Evolutionary conservation across 805 yeast genomes (phyloP), one percentile per base, ranked within the genome.

Genomic region (Suhomyces kilbournensis): DNA sequence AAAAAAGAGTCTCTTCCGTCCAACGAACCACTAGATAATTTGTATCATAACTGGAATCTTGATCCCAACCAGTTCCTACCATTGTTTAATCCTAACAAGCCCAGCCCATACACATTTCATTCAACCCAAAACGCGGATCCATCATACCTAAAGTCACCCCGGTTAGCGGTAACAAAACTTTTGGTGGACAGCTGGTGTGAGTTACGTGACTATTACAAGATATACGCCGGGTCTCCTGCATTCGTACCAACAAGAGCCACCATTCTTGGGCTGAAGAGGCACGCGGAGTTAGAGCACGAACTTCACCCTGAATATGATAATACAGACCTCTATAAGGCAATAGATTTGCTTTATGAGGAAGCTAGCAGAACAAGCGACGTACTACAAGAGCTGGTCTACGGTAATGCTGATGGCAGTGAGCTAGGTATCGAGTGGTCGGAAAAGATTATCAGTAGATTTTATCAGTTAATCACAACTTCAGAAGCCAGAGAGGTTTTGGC

Each of bases 131-230:
- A 71, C 54, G 48, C 55, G 2, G 64, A 67, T 30, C 14, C 22
- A 1, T 66, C 73, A 12, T 65, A 64, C 43, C 35, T 63, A 0
- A 25, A 35, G 1, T 46, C 48, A 14, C 75, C 75, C 19, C 61
- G 87, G 40, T 62, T 84, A 14, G 78, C 84, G 1, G 90, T 86
- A 3, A 85, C 92, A 0, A 78, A 75, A 50, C 63, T 88, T 7
- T 66, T 85, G 9, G 80, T 86, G 0, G 73, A 78, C 30, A 66
- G 76, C 14, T 87, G 90, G 88, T 88, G 94, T 70, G 93, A 88
- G 64, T 67, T 87, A 45, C 69, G 82, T 40, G 74, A 70, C 17
- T 74, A 78, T 53, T 87, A 82, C 61, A 74, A 76, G 22, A 61
- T 82, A 0, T 86, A 79, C 57, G 69, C 84, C 0, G 75, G 76